Base-by-base conservation (phyloP, 768 basidiomycete genomes). In the Neoboletus brunneissimus region DNA sequence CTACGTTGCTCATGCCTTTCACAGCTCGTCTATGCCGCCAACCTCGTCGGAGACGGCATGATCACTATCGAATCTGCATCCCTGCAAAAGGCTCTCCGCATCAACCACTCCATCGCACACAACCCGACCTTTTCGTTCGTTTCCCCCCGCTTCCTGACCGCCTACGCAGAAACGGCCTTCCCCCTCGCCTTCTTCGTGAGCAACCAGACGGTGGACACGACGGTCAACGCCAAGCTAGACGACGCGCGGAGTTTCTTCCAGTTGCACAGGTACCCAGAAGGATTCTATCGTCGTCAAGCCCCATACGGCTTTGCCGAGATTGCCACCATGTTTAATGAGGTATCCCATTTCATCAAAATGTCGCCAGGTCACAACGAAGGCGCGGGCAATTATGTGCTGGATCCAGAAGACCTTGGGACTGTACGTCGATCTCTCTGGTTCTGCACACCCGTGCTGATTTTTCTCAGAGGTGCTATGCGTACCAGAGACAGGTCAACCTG, bases 51-150 rank as follows among this genome's bases (percentile, higher is more conserved):
- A 34, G 32, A 34, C 12, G 32, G 32, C 2, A 34, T 34, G 32
- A 34, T 34, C 32, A 34, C 32, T 12, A 34, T 34, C 12, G 32
- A 34, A 34, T 34, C 32, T 5, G 32, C 32, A 13, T 34, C 32
- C 32, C 32, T 34, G 11, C 32, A 34, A 13, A 34, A 34, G 12
- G n/a, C n/a, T 2, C 32, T 34, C 32, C 32, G 32, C 32, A 34
- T 34, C 32, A 34, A 34, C 12, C 12, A 34, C 32, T 34, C 32
- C 32, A 34, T 34, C 32, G 60, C 66, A 13, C 49, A 43, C 38
- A 67, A 67, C 40, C 65, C 65, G 0, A 62, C 60, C 0, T 67
- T 67, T 45, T 57, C 42, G 34, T 67, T 67, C n/a, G 62, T 58
- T 6, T 55, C 56, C n/a, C 63, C 60, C 0, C 58, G 65, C 34